phyloP scores from a whole-genome alignment of 768 basidiomycete species.

The Auricularia sp. region DNA sequence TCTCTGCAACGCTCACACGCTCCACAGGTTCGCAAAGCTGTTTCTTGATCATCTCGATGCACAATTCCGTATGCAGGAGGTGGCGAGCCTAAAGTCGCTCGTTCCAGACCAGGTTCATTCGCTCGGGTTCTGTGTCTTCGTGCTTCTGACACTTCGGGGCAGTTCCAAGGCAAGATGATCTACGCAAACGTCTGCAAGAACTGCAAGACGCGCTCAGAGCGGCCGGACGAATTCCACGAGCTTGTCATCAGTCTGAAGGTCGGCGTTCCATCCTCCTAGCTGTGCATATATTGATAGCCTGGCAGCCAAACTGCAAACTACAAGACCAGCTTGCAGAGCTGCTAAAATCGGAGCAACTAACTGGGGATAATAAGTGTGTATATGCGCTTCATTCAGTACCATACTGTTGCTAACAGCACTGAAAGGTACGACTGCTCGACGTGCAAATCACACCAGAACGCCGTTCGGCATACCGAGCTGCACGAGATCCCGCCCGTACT shows the following conservation, averaged over 20 bases:
- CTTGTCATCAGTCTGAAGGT: slow-evolving; percentile 81
- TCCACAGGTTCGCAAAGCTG: slow-evolving; percentile 77
- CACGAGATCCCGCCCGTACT: slow-evolving; percentile 72
- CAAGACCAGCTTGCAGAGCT: slow-evolving; percentile 61
- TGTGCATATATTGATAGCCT: background rate
- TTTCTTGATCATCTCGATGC: slow-evolving; percentile 83
- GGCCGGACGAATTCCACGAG: slow-evolving; percentile 67
- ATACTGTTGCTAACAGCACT: background rate
- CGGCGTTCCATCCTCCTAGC: slow-evolving; percentile 7
- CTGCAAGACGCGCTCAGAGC: slow-evolving; percentile 63
- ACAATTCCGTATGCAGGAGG: slow-evolving; percentile 77
- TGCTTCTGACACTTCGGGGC: background rate
- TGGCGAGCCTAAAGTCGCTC: slow-evolving; percentile 52
- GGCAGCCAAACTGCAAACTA: slow-evolving; percentile 59
- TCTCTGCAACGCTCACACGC: no score
- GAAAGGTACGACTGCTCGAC: slow-evolving; percentile 69
- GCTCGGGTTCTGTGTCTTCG: slow-evolving; percentile 7
- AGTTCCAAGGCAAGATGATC: slow-evolving; percentile 83
- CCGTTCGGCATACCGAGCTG: slow-evolving; percentile 66
- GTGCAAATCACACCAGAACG: slow-evolving; percentile 67
- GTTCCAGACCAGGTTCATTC: slow-evolving; percentile 57
- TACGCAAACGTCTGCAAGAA: slow-evolving; percentile 71
- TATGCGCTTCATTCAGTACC: background rate
- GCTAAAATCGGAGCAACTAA: slow-evolving; percentile 60
- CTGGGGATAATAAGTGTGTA: slow-evolving; percentile 75